Evolutionary conservation across 139 green algal species (phyloP).

Genomic region (Coelastrella sp.): DNA sequence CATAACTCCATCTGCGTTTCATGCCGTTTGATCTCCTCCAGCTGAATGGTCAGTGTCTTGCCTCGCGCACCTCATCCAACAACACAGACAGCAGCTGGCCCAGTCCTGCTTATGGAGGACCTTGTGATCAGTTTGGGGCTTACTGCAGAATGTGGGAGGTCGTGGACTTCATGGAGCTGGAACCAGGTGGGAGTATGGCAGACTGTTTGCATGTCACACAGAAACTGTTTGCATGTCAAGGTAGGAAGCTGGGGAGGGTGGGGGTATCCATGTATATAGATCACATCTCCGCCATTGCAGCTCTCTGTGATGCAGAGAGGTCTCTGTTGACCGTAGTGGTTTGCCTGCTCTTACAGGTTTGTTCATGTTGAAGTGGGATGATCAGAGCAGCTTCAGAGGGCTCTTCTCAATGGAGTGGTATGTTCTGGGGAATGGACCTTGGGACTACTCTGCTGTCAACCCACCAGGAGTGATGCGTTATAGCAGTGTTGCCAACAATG

Average conservation of each 20-base stretch:
- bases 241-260: too few species aligned
- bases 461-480: neutral
- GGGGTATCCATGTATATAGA: too few species aligned
- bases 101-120: constrained; percentile 31
- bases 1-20: neutral
- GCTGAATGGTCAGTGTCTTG: constrained; percentile 43
- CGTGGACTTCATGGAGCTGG: constrained; percentile 39
- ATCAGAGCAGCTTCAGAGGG: constrained; percentile 26
- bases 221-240: neutral
- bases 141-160: constrained; percentile 47
- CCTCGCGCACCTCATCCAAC: neutral
- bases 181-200: constrained; percentile 4
- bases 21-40: neutral
- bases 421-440: constrained; percentile 35
- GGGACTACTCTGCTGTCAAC: constrained; percentile 31
- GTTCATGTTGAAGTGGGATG: constrained; percentile 41
- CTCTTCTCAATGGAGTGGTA: constrained; percentile 44
- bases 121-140: constrained; percentile 44
- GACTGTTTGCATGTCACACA: neutral
- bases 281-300: neutral
- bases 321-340: neutral
- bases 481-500: neutral
- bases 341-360: neutral
- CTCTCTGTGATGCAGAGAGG: too few species aligned
- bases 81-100: constrained; percentile 22